Evolutionary conservation across 495 filamentous ascomycete genomes (phyloP), one percentile per base, ranked within the genome.

Genomic region (Delitschia confertaspora): DNA sequence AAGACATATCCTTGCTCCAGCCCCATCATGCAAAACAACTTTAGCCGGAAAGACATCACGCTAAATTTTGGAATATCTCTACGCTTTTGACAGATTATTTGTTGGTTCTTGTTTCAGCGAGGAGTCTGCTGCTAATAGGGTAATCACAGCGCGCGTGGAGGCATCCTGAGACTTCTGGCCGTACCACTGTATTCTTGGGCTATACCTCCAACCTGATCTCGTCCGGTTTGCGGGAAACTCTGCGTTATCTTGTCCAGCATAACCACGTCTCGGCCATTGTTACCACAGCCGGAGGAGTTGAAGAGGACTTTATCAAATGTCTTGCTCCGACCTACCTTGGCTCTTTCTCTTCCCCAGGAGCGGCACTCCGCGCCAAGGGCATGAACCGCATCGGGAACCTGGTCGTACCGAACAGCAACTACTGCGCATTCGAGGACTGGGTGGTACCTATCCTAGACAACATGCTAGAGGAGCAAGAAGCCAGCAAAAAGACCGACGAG

Each of bases 301-400:
- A 99, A 63, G 91, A 99, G 62, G 91, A 96, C 60, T 72, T 99
- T 32, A 96, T 96, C 70, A 99, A 99, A 66, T 96, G 93, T 53
- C 77, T 96, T 1, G 91, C 79, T 3, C 80, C 83, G 14, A 99
- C 93, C 7, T 96, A 96, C 59, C 75, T 95, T 51, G 88, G 85
- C 22, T 76, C 81, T 6, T 96, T 96, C 68, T 69, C 66, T 34
- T 78, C 82, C 0, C 61, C 71, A 0, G 93, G 91, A 2, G 78
- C 82, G 16, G 72, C 74, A 11, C 73, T 96, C 1, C 80, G 91
- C 11, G 68, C 73, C 14, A 80, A 85, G 56, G 91, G 93, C 1
- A 71, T 95, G 39, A 96, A 99, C 60, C 77, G 93, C 10, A 96
- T 96, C 51, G 93, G 93, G 37, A 96, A 96, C 52, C 70, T 98